A percentile compares a stretch with the other conserved stretches of the same genome.
These are phyloP conservation scores for Clavispora fructus DNA, from an alignment of 805 yeast species.

Conservation along the genomic window DNA sequence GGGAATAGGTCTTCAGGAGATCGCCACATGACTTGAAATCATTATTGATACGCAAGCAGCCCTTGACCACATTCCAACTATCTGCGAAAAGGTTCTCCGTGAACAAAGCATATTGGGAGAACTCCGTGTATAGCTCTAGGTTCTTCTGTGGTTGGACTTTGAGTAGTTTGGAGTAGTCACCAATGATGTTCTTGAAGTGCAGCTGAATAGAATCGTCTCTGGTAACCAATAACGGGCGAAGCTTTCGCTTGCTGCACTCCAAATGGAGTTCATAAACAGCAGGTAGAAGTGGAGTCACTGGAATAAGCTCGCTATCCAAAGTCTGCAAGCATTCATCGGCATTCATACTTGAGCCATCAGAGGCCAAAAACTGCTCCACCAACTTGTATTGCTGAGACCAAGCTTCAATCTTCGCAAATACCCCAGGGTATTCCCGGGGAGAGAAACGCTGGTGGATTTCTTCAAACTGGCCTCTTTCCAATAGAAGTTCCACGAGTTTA, in stretches of 20 bases:
- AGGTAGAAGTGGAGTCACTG: constrained; percentile 41
- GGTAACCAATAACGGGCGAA: not conserved
- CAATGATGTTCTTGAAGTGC: constrained; percentile 2
- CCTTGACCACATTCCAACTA: constrained; percentile 49
- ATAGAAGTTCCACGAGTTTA: constrained; percentile 44
- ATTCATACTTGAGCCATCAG: not conserved
- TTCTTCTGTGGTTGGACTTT: constrained; percentile 23
- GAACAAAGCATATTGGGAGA: constrained; percentile 35
- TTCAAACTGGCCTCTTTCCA: constrained; percentile 49
- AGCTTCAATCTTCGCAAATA: constrained; percentile 11
- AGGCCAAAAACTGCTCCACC: not conserved
- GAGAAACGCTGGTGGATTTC: constrained; percentile 15
- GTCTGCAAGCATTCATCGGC: not conserved
- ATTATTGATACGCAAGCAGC: constrained; percentile 74
- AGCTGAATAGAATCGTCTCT: not conserved
- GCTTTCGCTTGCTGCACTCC: constrained; percentile 15
- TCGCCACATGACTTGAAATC: constrained; percentile 59
- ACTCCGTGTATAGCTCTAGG: constrained; percentile 19
- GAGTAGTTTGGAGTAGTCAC: constrained; percentile 23
- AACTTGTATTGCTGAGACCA: constrained; percentile 8
- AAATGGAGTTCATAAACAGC: constrained; percentile 29
- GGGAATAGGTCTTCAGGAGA: constrained; percentile 48
- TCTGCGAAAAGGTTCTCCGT: constrained; percentile 49
- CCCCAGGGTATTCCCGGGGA: constrained; percentile 6
- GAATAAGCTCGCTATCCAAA: constrained; percentile 5